These are phyloP conservation scores for Gonium pectorale DNA, from an alignment of 139 green algal genomes.

Conservation along the genomic window DNA sequence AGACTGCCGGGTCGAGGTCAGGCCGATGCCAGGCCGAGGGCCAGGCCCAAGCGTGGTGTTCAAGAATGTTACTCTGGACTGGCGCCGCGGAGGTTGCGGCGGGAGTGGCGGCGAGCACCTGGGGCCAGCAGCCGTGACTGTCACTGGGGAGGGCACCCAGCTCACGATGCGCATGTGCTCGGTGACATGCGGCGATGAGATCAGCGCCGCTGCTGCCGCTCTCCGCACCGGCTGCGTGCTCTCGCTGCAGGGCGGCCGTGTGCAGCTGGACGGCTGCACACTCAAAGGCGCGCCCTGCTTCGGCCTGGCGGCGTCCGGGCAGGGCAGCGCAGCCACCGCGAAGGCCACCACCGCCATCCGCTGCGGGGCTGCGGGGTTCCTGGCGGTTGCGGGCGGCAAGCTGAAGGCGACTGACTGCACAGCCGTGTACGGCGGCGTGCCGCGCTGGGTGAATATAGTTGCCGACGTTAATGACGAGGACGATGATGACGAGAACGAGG, in stretches of 20 bases:
- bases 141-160: too few species aligned
- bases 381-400: neutral
- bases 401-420: neutral
- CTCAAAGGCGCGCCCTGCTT: neutral
- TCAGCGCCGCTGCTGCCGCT: too few species aligned
- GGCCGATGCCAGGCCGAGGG: too few species aligned
- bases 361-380: neutral
- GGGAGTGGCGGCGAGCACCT: too few species aligned
- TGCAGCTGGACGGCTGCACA: slow-evolving; percentile 1
- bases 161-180: too few species aligned
- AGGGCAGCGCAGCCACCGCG: neutral
- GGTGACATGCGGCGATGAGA: too few species aligned
- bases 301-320: neutral
- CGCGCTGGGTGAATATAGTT: too few species aligned
- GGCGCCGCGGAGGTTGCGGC: too few species aligned
- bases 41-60: too few species aligned
- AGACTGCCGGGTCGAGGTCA: too few species aligned
- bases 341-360: neutral
- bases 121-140: too few species aligned
- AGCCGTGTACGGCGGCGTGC: neutral
- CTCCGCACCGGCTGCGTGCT: slow-evolving; percentile 1
- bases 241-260: neutral
- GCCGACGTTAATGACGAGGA: neutral
- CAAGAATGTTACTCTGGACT: too few species aligned
- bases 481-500: neutral